phyloP scores from a whole-genome alignment of 495 filamentous ascomycete genomes.

The Penicillium manginii region DNA sequence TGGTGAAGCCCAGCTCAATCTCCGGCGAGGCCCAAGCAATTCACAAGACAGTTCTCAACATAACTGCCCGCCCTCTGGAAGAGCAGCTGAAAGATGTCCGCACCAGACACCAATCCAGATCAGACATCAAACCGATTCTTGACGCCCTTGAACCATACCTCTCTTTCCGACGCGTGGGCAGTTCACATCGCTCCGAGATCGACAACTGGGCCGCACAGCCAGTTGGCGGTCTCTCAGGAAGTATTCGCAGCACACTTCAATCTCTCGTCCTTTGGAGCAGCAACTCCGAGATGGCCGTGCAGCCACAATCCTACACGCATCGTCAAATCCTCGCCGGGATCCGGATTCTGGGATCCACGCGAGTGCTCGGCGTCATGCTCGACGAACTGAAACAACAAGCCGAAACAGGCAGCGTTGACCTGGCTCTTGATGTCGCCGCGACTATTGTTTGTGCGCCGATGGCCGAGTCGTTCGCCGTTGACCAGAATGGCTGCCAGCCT shows the following conservation, averaged over 20 bases:
- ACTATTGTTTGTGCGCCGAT: conserved; percentile 75
- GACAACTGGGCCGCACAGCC: conserved; percentile 71
- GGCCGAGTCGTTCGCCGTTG: conserved; percentile 49
- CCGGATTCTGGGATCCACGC: conserved; percentile 69
- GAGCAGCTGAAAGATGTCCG: conserved; percentile 74
- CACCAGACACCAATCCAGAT: conserved; percentile 65
- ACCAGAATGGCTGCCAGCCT: conserved; percentile 46
- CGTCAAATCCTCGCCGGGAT: conserved; percentile 69
- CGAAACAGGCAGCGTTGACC: conserved; percentile 55
- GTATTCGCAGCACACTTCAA: conserved; percentile 67
- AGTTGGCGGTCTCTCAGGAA: conserved; percentile 62
- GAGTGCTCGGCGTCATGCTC: conserved; percentile 63
- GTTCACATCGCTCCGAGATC: conserved; percentile 70
- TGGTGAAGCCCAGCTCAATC: conserved; percentile 75
- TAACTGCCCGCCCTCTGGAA: conserved; percentile 77
- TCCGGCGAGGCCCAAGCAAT: conserved; percentile 80
- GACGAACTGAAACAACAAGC: conserved; percentile 69
- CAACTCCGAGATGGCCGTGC: conserved; percentile 62
- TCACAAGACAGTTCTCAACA: conserved; percentile 80
- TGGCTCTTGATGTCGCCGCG: conserved; percentile 74
- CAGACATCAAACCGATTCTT: conserved; percentile 73
- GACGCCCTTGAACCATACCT: conserved; percentile 70
- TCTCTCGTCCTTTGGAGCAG: conserved; percentile 74
- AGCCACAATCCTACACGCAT: conserved; percentile 78
- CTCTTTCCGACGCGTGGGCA: conserved; percentile 65